phyloP scores from a whole-genome alignment of 2,329 filamentous ascomycete genomes.

The Trichoderma aggressivum region DNA sequence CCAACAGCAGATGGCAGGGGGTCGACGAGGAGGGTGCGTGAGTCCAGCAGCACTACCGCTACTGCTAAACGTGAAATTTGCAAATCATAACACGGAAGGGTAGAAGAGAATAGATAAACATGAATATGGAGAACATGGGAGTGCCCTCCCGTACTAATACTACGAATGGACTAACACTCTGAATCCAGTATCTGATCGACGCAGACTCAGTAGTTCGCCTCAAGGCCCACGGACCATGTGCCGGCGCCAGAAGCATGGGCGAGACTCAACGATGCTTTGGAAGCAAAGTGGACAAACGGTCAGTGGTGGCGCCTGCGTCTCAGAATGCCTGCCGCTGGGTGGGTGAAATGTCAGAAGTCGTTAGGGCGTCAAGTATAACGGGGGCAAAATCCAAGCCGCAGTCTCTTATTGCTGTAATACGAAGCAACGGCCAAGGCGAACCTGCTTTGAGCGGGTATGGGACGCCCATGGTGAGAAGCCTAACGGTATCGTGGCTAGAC shows the following conservation, averaged over 20 bases:
- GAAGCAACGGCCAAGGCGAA: not conserved
- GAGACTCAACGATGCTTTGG: constrained; percentile 3
- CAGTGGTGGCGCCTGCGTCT: constrained; percentile 6
- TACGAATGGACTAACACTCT: not conserved
- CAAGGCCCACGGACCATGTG: constrained; percentile 9
- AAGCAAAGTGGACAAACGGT: not conserved
- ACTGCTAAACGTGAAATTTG: constrained; percentile 3
- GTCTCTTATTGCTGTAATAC: constrained; percentile 1
- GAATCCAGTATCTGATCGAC: constrained; percentile 14
- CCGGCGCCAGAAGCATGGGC: constrained; percentile 13
- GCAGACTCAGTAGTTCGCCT: constrained; percentile 6
- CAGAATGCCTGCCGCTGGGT: constrained; percentile 9
- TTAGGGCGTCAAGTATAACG: not conserved
- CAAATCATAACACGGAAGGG: not conserved
- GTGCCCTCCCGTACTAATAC: not conserved
- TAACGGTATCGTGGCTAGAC: not conserved
- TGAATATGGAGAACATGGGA: not conserved
- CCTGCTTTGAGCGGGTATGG: not conserved
- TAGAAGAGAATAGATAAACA: not conserved
- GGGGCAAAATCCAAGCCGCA: not conserved
- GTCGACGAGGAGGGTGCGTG: not conserved
- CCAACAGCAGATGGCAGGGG: constrained; percentile 8
- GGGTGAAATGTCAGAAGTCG: not conserved
- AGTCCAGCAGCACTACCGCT: constrained; percentile 6
- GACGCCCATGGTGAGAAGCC: not conserved